Conservation (phyloP, 2,329 filamentous ascomycete species). For the Ceratocystis diversiconidia region DNA sequence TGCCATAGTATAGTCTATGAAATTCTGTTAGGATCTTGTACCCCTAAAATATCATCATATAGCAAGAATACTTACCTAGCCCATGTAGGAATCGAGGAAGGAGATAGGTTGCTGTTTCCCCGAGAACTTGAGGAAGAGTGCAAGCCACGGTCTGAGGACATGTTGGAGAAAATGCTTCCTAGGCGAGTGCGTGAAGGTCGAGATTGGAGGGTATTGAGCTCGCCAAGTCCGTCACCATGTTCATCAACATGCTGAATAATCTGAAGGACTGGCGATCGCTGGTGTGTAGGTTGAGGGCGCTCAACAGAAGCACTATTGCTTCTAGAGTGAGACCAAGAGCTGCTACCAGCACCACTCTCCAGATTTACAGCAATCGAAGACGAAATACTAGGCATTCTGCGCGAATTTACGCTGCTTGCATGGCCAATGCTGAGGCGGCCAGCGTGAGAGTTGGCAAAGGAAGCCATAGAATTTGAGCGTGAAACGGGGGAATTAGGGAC, state of each 20-base stretch:
- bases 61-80: slow-evolving; percentile 29
- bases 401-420: slow-evolving; percentile 37
- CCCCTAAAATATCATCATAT: neutral
- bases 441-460: slow-evolving; percentile 29
- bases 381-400: slow-evolving; percentile 43
- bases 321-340: slow-evolving; percentile 27
- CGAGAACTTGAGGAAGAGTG: slow-evolving; percentile 39
- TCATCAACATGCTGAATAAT: slow-evolving; percentile 45
- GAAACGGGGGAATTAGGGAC: slow-evolving; percentile 30
- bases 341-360: slow-evolving; percentile 14
- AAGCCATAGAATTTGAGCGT: slow-evolving; percentile 29
- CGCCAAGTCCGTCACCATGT: slow-evolving; percentile 48
- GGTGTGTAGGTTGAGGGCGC: slow-evolving; percentile 33
- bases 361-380: slow-evolving; percentile 33
- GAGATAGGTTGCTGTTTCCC: slow-evolving; percentile 31
- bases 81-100: slow-evolving; percentile 38
- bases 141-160: slow-evolving; percentile 37
- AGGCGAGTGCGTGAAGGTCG: slow-evolving; percentile 41
- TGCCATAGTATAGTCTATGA: slow-evolving; percentile 52
- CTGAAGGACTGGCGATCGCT: slow-evolving; percentile 22
- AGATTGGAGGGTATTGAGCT: slow-evolving; percentile 39
- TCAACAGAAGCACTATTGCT: slow-evolving; percentile 36
- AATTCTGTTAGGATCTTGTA: neutral
- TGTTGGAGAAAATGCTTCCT: slow-evolving; percentile 35
- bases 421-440: slow-evolving; percentile 29